Evolutionary conservation across 192 early-diverging fungal genomes (phyloP).

Genomic region (Pilobolus umbonatus): DNA sequence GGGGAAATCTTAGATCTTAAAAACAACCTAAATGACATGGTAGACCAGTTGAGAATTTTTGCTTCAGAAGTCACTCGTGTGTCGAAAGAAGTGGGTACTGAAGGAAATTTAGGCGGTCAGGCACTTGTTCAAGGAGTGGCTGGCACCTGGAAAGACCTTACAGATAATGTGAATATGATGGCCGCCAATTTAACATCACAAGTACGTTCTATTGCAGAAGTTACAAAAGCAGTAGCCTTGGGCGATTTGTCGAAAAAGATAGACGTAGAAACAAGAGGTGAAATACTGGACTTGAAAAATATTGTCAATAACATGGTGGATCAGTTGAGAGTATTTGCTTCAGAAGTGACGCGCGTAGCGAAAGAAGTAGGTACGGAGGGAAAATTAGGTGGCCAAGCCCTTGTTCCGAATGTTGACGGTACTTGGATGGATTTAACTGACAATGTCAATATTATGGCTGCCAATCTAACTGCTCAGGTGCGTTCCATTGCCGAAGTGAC

Average conservation of each 20-base stretch:
- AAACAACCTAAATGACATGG: conserved; percentile 53
- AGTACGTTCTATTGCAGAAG: conserved; percentile 61
- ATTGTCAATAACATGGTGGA: conserved; percentile 71
- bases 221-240: conserved; percentile 53
- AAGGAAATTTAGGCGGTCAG: conserved; percentile 61
- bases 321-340: conserved; percentile 44
- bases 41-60: conserved; percentile 50
- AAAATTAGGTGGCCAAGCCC: conserved; percentile 42
- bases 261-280: conserved; percentile 55
- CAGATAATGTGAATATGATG: conserved; percentile 48
- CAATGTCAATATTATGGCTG: conserved; percentile 56
- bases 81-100: conserved; percentile 65
- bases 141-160: conserved; percentile 44
- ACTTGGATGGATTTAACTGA: conserved; percentile 57
- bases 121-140: conserved; percentile 41
- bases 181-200: conserved; percentile 46
- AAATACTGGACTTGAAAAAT: conserved; percentile 61
- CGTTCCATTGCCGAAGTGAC: conserved; percentile 49
- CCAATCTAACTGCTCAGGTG: conserved; percentile 49
- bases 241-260: conserved; percentile 62
- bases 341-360: conserved; percentile 30
- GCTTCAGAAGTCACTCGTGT: conserved; percentile 61
- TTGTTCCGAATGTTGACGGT: conserved; percentile 38
- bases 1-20: conserved; percentile 54
- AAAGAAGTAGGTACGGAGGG: conserved; percentile 46